A percentile compares a stretch with the other conserved stretches of the same genome.
Evolutionary conservation across 805 yeast genomes (phyloP).

Genomic region (Wickerhamomyces canadensis): DNA sequence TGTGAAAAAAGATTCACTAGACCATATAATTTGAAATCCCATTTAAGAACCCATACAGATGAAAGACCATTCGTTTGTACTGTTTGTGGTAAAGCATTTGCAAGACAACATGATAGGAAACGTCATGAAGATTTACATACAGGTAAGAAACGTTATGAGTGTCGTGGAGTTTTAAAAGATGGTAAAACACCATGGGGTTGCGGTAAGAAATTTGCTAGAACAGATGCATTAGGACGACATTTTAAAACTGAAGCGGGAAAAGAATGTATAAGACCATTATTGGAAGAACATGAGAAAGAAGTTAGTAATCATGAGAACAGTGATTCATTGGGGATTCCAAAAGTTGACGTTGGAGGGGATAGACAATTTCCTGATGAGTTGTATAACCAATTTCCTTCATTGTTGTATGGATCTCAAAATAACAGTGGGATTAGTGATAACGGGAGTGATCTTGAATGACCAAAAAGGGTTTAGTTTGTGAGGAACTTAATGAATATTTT

Average conservation of each 20-base stretch:
- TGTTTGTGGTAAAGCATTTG: constrained; percentile 77
- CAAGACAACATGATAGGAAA: constrained; percentile 71
- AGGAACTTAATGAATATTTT: no score
- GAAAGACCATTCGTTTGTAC: constrained; percentile 73
- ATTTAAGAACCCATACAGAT: constrained; percentile 83
- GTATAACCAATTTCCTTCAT: constrained; percentile 15
- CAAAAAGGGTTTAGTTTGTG: background rate
- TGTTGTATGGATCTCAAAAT: constrained; percentile 1
- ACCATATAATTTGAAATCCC: constrained; percentile 90
- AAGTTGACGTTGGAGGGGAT: constrained; percentile 4
- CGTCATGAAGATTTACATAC: constrained; percentile 73
- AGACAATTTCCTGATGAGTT: constrained; percentile 16
- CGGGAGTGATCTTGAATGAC: background rate
- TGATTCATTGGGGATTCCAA: constrained; percentile 11
- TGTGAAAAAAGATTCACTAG: constrained; percentile 88
- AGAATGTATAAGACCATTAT: constrained; percentile 60
- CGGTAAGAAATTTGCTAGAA: constrained; percentile 71
- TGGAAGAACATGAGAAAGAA: constrained; percentile 47
- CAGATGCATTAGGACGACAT: constrained; percentile 76
- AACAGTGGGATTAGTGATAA: constrained; percentile 2
- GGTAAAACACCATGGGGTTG: constrained; percentile 67
- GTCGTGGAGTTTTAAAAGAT: constrained; percentile 57
- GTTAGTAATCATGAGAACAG: constrained; percentile 9
- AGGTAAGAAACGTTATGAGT: constrained; percentile 70
- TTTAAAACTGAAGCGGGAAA: constrained; percentile 77